phyloP scores from a whole-genome alignment of 352 stramenopile species.

The Blastocystis sp. region DNA sequence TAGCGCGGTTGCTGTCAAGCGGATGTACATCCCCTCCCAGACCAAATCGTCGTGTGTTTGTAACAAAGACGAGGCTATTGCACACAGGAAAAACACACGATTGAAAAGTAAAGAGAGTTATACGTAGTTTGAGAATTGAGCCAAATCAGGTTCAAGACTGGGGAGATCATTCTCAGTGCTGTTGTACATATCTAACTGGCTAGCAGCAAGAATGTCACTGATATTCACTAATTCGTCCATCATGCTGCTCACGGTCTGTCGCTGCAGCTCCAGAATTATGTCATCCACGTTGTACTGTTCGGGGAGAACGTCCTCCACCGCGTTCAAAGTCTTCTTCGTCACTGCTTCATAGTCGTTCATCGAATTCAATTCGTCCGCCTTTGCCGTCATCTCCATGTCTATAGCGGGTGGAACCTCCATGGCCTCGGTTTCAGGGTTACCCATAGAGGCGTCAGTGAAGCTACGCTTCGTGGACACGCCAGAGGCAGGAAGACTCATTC shows the following conservation, averaged over 20 bases:
- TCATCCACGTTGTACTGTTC: conserved; percentile 17
- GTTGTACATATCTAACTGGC: conserved; percentile 59
- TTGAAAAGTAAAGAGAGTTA: not conserved
- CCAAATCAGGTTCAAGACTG: not conserved
- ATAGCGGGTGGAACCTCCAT: not conserved
- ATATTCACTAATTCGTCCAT: conserved; percentile 66
- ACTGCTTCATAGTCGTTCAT: conserved; percentile 64
- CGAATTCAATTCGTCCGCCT: conserved; percentile 53
- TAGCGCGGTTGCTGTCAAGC: conserved; percentile 1
- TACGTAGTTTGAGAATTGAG: not conserved
- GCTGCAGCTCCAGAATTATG: conserved; percentile 56
- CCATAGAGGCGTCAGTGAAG: not conserved
- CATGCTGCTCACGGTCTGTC: conserved; percentile 62
- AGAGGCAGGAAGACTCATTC: not conserved
- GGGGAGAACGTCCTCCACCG: conserved; percentile 31
- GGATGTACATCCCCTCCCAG: conserved; percentile 7
- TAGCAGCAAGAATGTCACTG: conserved; percentile 56
- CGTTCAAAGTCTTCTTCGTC: conserved; percentile 43
- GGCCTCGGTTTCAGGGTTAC: not conserved
- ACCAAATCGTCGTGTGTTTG: conserved; percentile 38
- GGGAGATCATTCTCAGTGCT: not conserved
- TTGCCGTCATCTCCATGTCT: conserved; percentile 43
- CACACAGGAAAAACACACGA: conserved; percentile 19
- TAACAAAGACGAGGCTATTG: conserved; percentile 18
- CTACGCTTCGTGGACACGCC: not conserved